These are phyloP conservation scores for Zizania latifolia DNA, from an alignment of 176 grass and related monocot genomes.

Conservation along the genomic window DNA sequence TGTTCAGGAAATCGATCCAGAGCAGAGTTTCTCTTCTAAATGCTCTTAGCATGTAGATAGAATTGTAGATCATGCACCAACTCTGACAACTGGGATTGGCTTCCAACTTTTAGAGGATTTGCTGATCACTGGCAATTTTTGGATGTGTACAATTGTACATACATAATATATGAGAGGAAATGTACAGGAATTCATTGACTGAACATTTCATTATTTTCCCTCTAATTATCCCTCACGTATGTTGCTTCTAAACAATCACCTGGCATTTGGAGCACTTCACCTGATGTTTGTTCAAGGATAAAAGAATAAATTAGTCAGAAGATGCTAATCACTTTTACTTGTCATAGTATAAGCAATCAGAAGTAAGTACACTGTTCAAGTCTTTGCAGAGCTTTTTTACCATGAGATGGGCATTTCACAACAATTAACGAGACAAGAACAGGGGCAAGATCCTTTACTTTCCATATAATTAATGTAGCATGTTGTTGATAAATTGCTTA, in stretches of 20 bases:
- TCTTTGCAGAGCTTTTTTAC: background rate
- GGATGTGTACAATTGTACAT: background rate
- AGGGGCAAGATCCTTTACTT: background rate
- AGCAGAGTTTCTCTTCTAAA: slow-evolving; percentile 25
- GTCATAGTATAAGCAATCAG: background rate
- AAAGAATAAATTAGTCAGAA: background rate
- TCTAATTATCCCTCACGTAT: background rate
- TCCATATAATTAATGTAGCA: background rate
- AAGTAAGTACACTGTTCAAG: background rate
- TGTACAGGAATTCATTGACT: background rate
- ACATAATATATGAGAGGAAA: background rate
- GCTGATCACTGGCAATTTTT: background rate
- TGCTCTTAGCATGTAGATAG: slow-evolving; percentile 3
- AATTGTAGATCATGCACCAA: background rate
- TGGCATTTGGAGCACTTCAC: background rate
- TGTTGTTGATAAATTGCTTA: background rate
- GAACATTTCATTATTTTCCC: background rate
- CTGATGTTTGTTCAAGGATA: background rate
- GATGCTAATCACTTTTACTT: background rate
- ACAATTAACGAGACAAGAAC: background rate
- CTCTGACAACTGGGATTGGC: background rate
- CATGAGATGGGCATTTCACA: background rate
- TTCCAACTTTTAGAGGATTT: slow-evolving; percentile 9
- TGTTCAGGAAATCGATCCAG: slow-evolving; percentile 13
- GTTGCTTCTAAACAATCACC: background rate